Evolutionary conservation across 2,329 filamentous ascomycete genomes (phyloP), one percentile per base, ranked within the genome.

Genomic region (Aspergillus quadricinctus): DNA sequence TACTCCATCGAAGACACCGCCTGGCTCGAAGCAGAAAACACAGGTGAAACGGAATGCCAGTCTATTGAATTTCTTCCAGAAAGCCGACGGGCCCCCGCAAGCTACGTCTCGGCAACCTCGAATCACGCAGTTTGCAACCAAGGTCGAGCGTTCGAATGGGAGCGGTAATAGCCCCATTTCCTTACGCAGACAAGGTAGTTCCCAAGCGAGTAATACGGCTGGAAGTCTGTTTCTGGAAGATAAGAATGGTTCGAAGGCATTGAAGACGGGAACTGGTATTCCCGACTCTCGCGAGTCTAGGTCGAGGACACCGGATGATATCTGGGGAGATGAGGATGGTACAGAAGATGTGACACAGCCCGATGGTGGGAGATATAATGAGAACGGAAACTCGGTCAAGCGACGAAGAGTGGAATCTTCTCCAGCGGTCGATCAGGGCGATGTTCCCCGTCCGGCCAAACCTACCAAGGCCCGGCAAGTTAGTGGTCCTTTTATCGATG

Each of bases 61-160:
- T 60, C 90, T 91, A 31, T 74, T 90, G 14, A 90, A 75, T 60
- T 92, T 90, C 71, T 92, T 92, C 69, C 86, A 88, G 66, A 91
- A 90, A 67, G 79, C 83, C 0, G 81, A 84, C 41, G 81, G 82
- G 11, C 73, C 74, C 0, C 72, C 52, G 76, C 81, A 55, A 80
- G 87, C 59, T 77, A 69, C 61, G 6, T 69, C 66, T 28, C 69
- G 63, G 25, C 74, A 85, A 55, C 77, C 79, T 21, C 79, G 88
- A 9, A 88, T 89, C 55, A 72, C 78, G 3, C 72, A 77, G 25
- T 75, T 72, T 57, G 62, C 71, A 25, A 56, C 67, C 46, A 59
- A 68, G 65, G 56, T 64, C 62, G 58, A 69, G 58, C 57, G 61
- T 62, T 52, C 57, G 55, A 61, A 71, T 79, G 28, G 52, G 10